phyloP scores from a whole-genome alignment of 2,329 filamentous ascomycete genomes.

The Lachnellula occidentalis region DNA sequence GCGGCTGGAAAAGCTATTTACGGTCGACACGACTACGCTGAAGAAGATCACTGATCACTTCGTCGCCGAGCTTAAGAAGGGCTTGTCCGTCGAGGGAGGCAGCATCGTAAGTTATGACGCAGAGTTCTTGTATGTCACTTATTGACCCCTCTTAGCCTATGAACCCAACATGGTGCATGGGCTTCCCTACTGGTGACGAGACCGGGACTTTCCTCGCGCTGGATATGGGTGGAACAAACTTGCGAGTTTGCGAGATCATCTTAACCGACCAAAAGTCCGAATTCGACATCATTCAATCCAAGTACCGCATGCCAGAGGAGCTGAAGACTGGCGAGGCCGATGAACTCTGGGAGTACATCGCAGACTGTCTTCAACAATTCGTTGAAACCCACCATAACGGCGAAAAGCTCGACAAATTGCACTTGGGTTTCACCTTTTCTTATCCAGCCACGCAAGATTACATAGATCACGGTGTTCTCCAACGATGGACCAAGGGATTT shows the following conservation, averaged over 20 bases:
- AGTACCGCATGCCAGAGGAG: constrained; percentile 91
- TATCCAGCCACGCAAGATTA: constrained; percentile 91
- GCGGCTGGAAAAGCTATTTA: constrained; percentile 77
- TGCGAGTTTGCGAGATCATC: constrained; percentile 90
- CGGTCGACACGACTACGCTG: constrained; percentile 69
- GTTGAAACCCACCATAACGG: constrained; percentile 78
- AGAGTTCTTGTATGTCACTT: neutral
- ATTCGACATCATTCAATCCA: constrained; percentile 92
- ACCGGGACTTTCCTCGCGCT: constrained; percentile 83
- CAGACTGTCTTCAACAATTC: constrained; percentile 87
- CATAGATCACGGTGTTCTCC: constrained; percentile 86
- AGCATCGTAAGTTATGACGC: constrained; percentile 67
- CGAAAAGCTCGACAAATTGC: constrained; percentile 57
- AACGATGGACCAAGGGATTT: constrained; percentile 97
- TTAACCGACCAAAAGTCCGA: constrained; percentile 82
- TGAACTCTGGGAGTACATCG: constrained; percentile 91
- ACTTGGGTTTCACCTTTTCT: constrained; percentile 92
- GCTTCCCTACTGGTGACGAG: constrained; percentile 80
- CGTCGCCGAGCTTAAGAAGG: constrained; percentile 79
- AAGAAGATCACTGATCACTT: constrained; percentile 92
- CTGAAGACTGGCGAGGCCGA: constrained; percentile 80
- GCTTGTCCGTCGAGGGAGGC: constrained; percentile 78
- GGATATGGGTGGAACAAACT: constrained; percentile 94
- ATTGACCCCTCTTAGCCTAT: constrained; percentile 62
- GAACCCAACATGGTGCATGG: constrained; percentile 97